Conservation (phyloP, 2,329 filamentous ascomycete species). For the Hymenoscyphus albidus region DNA sequence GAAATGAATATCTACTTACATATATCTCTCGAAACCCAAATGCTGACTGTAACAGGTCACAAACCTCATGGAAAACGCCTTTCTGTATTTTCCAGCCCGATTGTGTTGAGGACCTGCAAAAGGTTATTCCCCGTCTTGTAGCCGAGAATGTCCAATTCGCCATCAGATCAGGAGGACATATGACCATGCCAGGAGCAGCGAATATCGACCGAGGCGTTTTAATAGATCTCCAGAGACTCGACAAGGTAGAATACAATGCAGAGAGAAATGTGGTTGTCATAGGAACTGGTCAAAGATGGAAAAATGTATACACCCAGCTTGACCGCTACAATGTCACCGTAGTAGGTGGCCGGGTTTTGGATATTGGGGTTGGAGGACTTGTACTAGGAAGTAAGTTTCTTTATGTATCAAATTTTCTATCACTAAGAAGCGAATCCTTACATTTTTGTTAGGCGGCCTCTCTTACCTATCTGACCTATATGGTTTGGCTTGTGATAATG, state of each 20-base stretch:
- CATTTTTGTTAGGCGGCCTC: no score
- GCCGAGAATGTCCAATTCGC: conserved; percentile 41
- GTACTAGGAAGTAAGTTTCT: neutral
- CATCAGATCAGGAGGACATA: conserved; percentile 41
- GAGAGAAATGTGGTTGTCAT: no score
- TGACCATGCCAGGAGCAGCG: conserved; percentile 36
- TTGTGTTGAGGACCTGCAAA: neutral
- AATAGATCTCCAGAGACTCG: conserved; percentile 23
- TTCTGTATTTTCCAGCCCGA: neutral
- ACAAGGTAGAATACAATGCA: no score
- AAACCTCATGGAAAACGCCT: neutral
- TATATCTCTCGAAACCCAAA: no score
- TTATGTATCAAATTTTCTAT: no score
- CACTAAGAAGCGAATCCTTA: no score
- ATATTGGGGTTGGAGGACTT: neutral
- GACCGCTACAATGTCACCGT: conserved; percentile 23
- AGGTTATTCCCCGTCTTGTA: neutral
- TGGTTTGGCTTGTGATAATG: neutral
- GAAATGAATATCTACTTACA: no score
- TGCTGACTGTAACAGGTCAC: no score
- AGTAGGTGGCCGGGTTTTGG: conserved; percentile 20
- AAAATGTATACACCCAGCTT: conserved; percentile 8
- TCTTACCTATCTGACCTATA: neutral
- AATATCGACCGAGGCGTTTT: conserved; percentile 34
- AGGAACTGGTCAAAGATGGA: conserved; percentile 20